A percentile compares a stretch with the other conserved stretches of the same genome.
These are phyloP conservation scores for Talaromyces liani DNA, from an alignment of 495 filamentous ascomycete genomes.

Conservation along the genomic window DNA sequence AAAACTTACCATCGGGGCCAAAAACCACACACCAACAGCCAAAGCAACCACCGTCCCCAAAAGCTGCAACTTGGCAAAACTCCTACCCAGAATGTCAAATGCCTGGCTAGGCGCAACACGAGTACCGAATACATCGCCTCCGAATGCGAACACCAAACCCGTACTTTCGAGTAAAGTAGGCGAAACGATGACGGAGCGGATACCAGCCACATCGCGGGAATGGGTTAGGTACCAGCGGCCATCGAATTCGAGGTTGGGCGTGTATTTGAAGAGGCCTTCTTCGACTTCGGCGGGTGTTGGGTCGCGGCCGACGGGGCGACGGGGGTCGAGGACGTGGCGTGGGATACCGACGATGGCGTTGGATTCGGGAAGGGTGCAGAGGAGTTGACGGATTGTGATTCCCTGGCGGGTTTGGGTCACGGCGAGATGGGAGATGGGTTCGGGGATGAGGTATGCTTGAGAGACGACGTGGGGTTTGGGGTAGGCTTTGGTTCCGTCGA, in stretches of 20 bases:
- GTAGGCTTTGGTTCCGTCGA: conserved; percentile 43
- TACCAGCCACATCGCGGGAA: conserved; percentile 68
- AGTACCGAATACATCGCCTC: conserved; percentile 79
- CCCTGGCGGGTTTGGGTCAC: conserved; percentile 89
- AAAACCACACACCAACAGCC: conserved; percentile 59
- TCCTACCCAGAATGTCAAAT: conserved; percentile 89
- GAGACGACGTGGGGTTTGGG: conserved; percentile 63
- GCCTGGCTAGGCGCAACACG: conserved; percentile 73
- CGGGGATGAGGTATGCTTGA: conserved; percentile 70
- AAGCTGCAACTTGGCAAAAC: conserved; percentile 83
- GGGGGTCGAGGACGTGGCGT: conserved; percentile 68
- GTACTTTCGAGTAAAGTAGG: conserved; percentile 89
- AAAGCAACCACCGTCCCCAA: conserved; percentile 75
- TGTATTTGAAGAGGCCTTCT: conserved; percentile 76
- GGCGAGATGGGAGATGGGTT: conserved; percentile 67
- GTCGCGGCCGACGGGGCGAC: conserved; percentile 82
- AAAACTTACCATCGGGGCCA: conserved; percentile 76
- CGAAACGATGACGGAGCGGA: conserved; percentile 60
- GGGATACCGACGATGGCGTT: conserved; percentile 75
- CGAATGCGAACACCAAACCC: conserved; percentile 83
- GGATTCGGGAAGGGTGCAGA: conserved; percentile 64
- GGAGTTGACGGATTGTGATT: conserved; percentile 76
- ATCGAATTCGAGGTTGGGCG: conserved; percentile 73
- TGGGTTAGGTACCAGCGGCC: conserved; percentile 78
- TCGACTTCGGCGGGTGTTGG: conserved; percentile 68